Percentiles rank a stretch among this genome's conserved stretches.
Evolutionary conservation across 805 yeast genomes (phyloP).

Genomic region (Cyberlindnera mycetangii): DNA sequence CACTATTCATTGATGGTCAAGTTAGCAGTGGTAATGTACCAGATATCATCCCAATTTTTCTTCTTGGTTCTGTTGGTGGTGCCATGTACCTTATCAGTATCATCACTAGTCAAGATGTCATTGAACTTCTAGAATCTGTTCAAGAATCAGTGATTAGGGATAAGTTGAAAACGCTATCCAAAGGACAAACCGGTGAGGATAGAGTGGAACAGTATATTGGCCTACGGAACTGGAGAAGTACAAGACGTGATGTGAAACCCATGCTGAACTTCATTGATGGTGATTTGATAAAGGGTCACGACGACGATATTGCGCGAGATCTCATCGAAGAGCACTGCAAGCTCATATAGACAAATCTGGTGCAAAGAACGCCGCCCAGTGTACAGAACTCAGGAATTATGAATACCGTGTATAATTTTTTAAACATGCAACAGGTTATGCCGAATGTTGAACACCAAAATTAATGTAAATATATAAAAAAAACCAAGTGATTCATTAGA

Average conservation of each 20-base stretch:
- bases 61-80: conserved; percentile 28
- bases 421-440: not conserved
- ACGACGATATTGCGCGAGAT: conserved; percentile 6
- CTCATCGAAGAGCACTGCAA: conserved; percentile 8
- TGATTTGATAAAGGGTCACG: conserved; percentile 14
- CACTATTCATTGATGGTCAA: conserved; percentile 2
- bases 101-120: conserved; percentile 5
- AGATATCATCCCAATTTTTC: conserved; percentile 20
- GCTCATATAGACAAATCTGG: conserved; percentile 1
- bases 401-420: not conserved
- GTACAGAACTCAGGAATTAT: not conserved
- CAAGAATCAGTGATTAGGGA: conserved; percentile 3
- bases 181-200: not conserved
- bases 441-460: conserved; percentile 2
- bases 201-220: conserved; percentile 4
- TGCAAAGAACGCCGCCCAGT: not conserved
- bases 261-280: conserved; percentile 19
- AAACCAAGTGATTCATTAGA: conserved; percentile 9
- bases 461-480: not conserved
- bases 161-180: conserved; percentile 9
- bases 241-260: conserved; percentile 1
- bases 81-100: conserved; percentile 24
- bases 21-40: not conserved
- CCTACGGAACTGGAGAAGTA: conserved; percentile 7
- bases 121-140: conserved; percentile 3